Base-by-base conservation (phyloP, 2,329 filamentous ascomycete genomes). In the Pestalotiopsis sp. region DNA sequence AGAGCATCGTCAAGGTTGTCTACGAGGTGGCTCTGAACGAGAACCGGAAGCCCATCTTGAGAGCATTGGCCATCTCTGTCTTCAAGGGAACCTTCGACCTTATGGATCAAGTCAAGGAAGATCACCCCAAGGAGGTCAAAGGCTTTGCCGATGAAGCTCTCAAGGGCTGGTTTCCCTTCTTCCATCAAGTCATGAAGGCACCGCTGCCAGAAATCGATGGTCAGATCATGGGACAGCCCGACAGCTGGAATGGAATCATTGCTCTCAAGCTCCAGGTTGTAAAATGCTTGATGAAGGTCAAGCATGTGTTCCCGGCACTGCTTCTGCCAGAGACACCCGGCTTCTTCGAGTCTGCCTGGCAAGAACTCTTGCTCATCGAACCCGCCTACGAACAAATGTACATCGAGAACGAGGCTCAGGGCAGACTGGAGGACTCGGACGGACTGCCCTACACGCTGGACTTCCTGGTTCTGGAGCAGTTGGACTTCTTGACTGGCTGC, bases 101-200 rank as follows among this genome's bases (percentile, higher is more conserved):
- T 68, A 89, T 99, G 83, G 94, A 98, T 81, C 97, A 98, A 89
- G 93, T 98, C 72, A 92, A 97, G 85, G 95, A 97, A 73, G 93
- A 97, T 74, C 93, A 98, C 81, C 93, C 93, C 76, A 87, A 88
- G 68, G 93, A 93, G 67, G 94, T 98, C 70, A 96, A 93, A 80
- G 87, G 86, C 1, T 99, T 99, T 79, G 94, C 95, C 66, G 93
- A 97, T 70, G 92, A 97, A 76, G 90, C 94, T 0, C 86, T 98
- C 63, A 87, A 86, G 73, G 88, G 89, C 64, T 99, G 96, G 96
- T 91, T 93, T 71, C 93, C 95, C 4, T 97, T 97, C 83, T 96
- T 98, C 83, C 86, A 94, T 73, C 87, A 88, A 52, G 89, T 92
- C 9, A 85, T 98, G 78, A 94, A 96, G 81, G 85, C 89, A 36